phyloP scores from a whole-genome alignment of 2,329 filamentous ascomycete species.

The Monilinia polystroma region DNA sequence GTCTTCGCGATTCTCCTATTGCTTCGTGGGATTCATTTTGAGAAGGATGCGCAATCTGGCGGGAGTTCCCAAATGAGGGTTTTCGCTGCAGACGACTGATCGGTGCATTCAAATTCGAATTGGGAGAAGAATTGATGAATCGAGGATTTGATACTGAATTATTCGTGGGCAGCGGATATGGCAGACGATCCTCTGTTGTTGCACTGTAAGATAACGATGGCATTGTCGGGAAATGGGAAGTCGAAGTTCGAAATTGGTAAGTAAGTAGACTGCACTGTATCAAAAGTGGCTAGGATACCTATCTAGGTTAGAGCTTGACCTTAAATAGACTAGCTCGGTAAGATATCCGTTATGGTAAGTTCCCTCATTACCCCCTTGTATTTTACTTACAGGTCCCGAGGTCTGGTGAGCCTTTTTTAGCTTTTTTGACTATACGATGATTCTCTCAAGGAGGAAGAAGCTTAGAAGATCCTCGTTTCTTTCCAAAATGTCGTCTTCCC shows the following conservation, averaged over 20 bases:
- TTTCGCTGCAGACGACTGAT: constrained; percentile 16
- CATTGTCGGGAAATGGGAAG: constrained; percentile 18
- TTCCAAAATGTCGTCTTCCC: background rate
- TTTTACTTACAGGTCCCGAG: background rate
- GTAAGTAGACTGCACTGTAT: constrained; percentile 19
- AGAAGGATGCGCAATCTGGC: constrained; percentile 22
- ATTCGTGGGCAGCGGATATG: constrained; percentile 11
- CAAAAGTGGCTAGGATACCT: constrained; percentile 20
- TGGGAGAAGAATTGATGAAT: constrained; percentile 7
- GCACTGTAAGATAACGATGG: constrained; percentile 23
- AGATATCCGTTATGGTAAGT: constrained; percentile 9
- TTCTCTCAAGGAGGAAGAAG: background rate
- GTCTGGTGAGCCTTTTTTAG: background rate
- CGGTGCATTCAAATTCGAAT: constrained; percentile 16
- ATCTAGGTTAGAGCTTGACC: constrained; percentile 8
- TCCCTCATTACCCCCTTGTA: constrained; percentile 12
- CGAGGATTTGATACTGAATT: background rate
- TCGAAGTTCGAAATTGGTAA: constrained; percentile 20
- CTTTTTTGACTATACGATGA: background rate
- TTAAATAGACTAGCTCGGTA: constrained; percentile 6
- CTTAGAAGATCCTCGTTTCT: background rate
- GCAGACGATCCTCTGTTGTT: constrained; percentile 22
- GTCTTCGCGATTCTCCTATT: constrained; percentile 29
- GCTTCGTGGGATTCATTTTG: constrained; percentile 22
- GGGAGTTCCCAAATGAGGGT: constrained; percentile 20